phyloP scores from a whole-genome alignment of 169 alveolate species.

The Toxoplasma gondii region DNA sequence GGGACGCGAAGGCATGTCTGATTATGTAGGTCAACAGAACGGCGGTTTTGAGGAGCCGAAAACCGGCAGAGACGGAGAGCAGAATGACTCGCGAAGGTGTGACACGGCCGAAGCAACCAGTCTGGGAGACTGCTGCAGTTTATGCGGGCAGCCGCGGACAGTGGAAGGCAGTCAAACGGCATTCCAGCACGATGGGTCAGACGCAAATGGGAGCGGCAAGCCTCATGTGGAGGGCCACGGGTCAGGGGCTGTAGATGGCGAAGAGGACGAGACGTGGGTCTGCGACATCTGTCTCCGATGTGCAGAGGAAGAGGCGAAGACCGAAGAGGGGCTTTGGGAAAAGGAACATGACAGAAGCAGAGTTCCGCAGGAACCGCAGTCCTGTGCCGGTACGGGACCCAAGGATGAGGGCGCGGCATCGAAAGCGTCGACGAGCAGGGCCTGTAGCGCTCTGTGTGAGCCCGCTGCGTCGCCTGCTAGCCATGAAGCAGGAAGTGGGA shows the following conservation, averaged over 20 bases:
- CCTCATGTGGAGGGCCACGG: neutral
- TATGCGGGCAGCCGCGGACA: constrained; percentile 8
- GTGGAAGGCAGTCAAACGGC: neutral
- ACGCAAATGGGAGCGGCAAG: neutral
- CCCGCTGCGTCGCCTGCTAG: neutral
- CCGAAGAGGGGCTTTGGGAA: neutral
- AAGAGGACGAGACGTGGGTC: constrained; percentile 19
- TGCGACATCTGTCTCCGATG: neutral
- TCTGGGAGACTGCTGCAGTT: neutral
- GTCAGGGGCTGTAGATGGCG: neutral
- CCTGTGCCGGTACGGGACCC: neutral
- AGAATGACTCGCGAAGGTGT: neutral
- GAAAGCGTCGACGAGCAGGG: neutral
- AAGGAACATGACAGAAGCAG: neutral
- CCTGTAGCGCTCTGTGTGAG: neutral
- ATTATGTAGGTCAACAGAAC: neutral
- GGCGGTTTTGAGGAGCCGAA: neutral
- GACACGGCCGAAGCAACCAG: neutral
- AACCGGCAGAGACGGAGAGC: neutral
- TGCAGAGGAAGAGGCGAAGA: constrained; percentile 30
- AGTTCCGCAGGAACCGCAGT: neutral
- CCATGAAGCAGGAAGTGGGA: too few relatives aligned
- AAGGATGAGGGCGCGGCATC: neutral
- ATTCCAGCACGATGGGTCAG: neutral
- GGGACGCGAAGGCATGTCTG: neutral